These are phyloP conservation scores for Dactylis glomerata DNA, from an alignment of 176 grass and related monocot species.

Conservation along the genomic window DNA sequence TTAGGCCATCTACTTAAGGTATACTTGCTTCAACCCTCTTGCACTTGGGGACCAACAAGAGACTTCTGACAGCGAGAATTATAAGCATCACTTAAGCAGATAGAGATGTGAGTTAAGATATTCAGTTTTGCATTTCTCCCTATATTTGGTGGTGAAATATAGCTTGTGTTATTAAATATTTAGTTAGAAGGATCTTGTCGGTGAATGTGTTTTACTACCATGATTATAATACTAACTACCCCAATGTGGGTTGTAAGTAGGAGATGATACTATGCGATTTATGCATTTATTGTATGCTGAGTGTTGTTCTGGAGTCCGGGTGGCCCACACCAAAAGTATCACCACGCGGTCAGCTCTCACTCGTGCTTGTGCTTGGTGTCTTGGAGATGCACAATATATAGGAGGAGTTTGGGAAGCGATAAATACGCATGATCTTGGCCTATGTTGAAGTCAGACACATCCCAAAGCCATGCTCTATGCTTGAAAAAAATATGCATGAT, in stretches of 20 bases:
- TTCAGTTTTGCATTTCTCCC: neutral
- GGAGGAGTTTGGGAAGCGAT: neutral
- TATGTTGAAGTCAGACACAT: neutral
- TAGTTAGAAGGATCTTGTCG: neutral
- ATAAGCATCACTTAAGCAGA: neutral
- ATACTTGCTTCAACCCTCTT: neutral
- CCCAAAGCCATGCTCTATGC: neutral
- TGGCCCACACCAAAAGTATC: neutral
- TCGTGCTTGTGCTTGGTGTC: neutral
- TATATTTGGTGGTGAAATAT: neutral
- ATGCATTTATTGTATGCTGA: neutral
- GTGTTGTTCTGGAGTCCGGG: neutral
- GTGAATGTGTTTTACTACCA: neutral
- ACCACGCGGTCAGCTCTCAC: neutral
- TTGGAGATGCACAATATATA: neutral
- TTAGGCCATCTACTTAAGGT: neutral
- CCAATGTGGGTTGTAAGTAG: neutral
- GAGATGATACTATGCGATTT: neutral
- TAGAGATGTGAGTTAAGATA: neutral
- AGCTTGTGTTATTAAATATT: neutral
- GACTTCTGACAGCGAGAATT: neutral
- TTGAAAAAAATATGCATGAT: neutral
- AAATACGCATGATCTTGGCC: neutral
- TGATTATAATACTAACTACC: neutral
- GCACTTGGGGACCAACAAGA: neutral